Percentiles rank a stretch among this genome's conserved stretches.
phyloP scores from a whole-genome alignment of 306 rosid genomes.

The Cicer chorassanicum region DNA sequence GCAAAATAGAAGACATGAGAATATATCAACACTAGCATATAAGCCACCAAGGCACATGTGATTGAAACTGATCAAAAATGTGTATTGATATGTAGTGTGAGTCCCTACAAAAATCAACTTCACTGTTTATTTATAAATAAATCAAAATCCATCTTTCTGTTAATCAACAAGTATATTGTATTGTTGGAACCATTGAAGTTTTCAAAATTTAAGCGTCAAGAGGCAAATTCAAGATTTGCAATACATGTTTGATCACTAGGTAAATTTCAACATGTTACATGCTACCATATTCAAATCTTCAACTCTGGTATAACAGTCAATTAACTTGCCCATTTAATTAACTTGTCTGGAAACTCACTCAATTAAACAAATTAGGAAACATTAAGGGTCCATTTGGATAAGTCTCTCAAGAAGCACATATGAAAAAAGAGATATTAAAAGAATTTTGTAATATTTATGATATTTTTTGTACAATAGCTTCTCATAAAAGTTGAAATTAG shows the following conservation, averaged over 20 bases:
- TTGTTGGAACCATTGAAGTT: conserved; percentile 2
- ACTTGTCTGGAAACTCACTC: neutral
- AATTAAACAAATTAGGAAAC: neutral
- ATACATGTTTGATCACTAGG: neutral
- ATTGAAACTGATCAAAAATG: conserved; percentile 16
- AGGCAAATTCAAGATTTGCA: neutral
- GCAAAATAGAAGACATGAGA: conserved; percentile 40
- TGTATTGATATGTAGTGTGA: neutral
- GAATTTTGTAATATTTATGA: neutral
- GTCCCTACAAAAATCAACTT: neutral
- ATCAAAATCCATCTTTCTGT: neutral
- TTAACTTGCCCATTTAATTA: neutral
- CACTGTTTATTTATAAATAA: neutral
- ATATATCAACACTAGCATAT: conserved; percentile 30
- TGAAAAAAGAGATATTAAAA: neutral
- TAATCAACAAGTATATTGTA: conserved; percentile 9
- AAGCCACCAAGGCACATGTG: neutral
- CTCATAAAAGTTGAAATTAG: neutral
- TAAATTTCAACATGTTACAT: conserved; percentile 20
- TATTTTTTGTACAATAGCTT: neutral
- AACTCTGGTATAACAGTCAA: neutral
- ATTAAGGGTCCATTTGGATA: neutral
- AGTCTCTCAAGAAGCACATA: neutral
- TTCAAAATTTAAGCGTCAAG: conserved; percentile 10
- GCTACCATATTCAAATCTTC: neutral